Evolutionary conservation across 345 rosid genomes (phyloP), one percentile per base, ranked within the genome.

Genomic region (Orychophragmus violaceus): DNA sequence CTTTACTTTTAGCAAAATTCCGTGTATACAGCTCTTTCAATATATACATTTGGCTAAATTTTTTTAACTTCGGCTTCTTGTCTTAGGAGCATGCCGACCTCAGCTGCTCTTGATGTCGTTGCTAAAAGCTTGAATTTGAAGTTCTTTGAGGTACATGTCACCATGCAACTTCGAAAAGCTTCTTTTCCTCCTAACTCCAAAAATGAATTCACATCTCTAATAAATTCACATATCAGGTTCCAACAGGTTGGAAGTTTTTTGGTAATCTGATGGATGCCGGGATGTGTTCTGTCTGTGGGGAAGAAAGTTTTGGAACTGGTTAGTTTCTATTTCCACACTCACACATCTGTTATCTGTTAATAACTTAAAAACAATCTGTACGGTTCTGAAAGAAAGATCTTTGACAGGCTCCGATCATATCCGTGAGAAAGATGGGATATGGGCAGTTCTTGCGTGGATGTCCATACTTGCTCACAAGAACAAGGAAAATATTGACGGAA

Each of bases 41-140:
- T 14, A 16, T 41, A 41, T 41, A 8, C 2, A 14, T 41, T 14
- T 0, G 21, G 19, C 9, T 41, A 41, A 41, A n/a, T n/a, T n/a
- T 65, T 17, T 5, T 35, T 5, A 54, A 24, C 17, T 4, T 53
- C 2, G 21, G 39, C 27, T 19, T 54, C 37, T 63, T 13, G 44
- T 64, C 82, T 53, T 64, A 91, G 96, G 98, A 91, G 96, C 83
- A 91, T 91, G 96, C 98, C 98, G 37, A 91, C 98, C 17, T 88
- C 96, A 22, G 91, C 96, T 69, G 97, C 96, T 28, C 91, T 91
- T 62, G 96, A 91, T 76, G 91, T 91, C 66, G 98, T 91, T 10
- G 96, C 96, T 48, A 82, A 84, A 72, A 66, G 75, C 79, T 76
- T 91, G 72, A 80, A 81, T 48, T 78, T 91, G 77, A 85, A 91